phyloP scores from a whole-genome alignment of 768 basidiomycete genomes.

The Rubroboletus satanas region DNA sequence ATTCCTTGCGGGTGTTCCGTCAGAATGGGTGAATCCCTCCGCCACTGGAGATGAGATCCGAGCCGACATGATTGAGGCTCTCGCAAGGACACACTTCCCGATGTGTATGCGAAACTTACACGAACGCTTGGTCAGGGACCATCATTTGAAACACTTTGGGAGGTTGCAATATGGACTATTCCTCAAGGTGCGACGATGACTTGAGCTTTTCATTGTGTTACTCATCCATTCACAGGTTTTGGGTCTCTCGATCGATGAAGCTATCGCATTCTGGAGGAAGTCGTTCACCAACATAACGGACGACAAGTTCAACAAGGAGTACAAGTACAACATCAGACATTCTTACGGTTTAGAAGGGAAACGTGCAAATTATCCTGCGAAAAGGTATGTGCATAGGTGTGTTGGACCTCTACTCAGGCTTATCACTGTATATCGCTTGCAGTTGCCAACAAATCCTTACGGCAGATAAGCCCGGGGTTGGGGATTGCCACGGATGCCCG shows the following conservation, averaged over 20 bases:
- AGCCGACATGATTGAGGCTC: conserved; percentile 90
- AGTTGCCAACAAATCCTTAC: conserved; percentile 91
- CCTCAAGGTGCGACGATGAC: conserved; percentile 64
- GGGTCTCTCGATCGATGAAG: conserved; percentile 92
- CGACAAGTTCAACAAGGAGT: conserved; percentile 96
- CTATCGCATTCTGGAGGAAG: conserved; percentile 88
- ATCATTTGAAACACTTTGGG: conserved; percentile 90
- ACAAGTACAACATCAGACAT: conserved; percentile 96
- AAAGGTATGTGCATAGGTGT: conserved; percentile 51
- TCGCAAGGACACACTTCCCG: conserved; percentile 88
- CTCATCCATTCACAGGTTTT: conserved; percentile 55
- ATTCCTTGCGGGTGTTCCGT: conserved; percentile 86
- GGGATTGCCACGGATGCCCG: conserved; percentile 83
- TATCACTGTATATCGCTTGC: conserved; percentile 3
- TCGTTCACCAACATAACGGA: conserved; percentile 78
- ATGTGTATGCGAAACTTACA: conserved; percentile 93
- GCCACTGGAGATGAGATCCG: conserved; percentile 65
- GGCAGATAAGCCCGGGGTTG: conserved; percentile 58
- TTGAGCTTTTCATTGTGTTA: background rate
- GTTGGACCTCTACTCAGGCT: background rate
- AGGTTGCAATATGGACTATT: conserved; percentile 90
- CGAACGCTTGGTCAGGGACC: conserved; percentile 67
- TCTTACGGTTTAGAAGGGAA: conserved; percentile 92
- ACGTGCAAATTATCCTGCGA: conserved; percentile 90
- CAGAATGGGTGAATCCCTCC: conserved; percentile 66